Evolutionary conservation across 345 rosid species (phyloP).

Genomic region (Brassica nigra): DNA sequence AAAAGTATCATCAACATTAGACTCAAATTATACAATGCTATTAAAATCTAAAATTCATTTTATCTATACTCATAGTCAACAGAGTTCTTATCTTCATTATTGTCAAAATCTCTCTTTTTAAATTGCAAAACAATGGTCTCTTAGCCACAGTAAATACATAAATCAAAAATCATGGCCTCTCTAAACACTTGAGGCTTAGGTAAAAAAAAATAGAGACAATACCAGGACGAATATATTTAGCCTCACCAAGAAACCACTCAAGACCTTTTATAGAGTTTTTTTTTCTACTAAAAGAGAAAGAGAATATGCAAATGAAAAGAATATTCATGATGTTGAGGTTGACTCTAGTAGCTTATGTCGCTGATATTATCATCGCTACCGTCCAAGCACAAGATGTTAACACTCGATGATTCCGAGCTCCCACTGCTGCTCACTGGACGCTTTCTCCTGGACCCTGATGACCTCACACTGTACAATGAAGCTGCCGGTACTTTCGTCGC

Average conservation of each 20-base stretch:
- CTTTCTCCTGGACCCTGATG: constrained; percentile 46
- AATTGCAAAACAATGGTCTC: constrained; percentile 1
- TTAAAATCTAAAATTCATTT: not conserved
- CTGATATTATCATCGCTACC: constrained; percentile 45
- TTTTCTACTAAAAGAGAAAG: not conserved
- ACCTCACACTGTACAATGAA: constrained; percentile 68
- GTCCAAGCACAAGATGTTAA: constrained; percentile 55
- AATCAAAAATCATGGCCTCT: constrained; percentile 4
- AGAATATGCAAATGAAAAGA: not conserved
- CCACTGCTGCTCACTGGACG: constrained; percentile 62
- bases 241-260: not conserved
- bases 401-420: constrained; percentile 72
- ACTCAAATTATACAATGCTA: not conserved
- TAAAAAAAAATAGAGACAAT: not conserved
- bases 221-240: not conserved
- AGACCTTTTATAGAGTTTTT: not conserved
- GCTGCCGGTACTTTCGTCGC: constrained; percentile 62
- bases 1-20: not conserved
- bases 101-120: not conserved
- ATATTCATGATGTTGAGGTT: not conserved
- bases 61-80: not conserved
- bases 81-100: not conserved
- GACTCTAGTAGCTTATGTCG: constrained; percentile 21
- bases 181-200: not conserved
- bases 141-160: not conserved